Conservation (phyloP, 176 grass and related monocot genomes). For the Guadua angustifolia region DNA sequence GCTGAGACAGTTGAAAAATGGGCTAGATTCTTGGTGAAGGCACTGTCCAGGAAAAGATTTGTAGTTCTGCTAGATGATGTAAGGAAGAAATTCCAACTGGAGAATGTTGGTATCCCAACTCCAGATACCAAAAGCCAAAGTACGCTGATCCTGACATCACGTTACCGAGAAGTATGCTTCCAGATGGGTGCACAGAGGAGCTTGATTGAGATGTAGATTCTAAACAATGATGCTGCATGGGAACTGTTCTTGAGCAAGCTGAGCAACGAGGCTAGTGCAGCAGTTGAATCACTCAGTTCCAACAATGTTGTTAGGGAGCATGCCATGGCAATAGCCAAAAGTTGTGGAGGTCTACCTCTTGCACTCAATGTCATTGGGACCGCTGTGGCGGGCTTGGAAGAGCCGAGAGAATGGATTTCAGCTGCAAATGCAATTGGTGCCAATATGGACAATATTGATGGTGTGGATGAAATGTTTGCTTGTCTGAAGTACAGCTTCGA, state of each 20-base stretch:
- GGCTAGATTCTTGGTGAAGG: conserved; percentile 51
- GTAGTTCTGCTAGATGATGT: conserved; percentile 74
- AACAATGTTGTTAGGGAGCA: background rate
- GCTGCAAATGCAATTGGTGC: conserved; percentile 34
- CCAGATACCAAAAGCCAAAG: conserved; percentile 41
- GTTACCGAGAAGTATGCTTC: conserved; percentile 51
- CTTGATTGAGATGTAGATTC: conserved; percentile 54
- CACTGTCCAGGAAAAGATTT: conserved; percentile 61
- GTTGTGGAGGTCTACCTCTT: conserved; percentile 74
- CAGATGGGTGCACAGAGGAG: conserved; percentile 59
- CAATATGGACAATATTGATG: conserved; percentile 30
- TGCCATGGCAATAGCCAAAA: conserved; percentile 32
- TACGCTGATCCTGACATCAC: conserved; percentile 70
- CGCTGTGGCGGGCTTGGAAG: conserved; percentile 53
- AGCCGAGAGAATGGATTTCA: conserved; percentile 46
- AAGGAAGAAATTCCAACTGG: conserved; percentile 47
- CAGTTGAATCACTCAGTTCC: conserved; percentile 10
- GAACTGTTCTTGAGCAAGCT: conserved; percentile 67
- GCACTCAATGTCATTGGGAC: conserved; percentile 71
- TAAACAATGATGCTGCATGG: conserved; percentile 41
- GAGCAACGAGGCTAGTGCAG: conserved; percentile 17
- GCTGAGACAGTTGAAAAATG: conserved; percentile 37
- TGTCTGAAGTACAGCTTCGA: conserved; percentile 67
- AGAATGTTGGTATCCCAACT: conserved; percentile 67
- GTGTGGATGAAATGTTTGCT: conserved; percentile 58